Evolutionary conservation across 805 yeast species (phyloP).

Genomic region (Lachancea sp.): DNA sequence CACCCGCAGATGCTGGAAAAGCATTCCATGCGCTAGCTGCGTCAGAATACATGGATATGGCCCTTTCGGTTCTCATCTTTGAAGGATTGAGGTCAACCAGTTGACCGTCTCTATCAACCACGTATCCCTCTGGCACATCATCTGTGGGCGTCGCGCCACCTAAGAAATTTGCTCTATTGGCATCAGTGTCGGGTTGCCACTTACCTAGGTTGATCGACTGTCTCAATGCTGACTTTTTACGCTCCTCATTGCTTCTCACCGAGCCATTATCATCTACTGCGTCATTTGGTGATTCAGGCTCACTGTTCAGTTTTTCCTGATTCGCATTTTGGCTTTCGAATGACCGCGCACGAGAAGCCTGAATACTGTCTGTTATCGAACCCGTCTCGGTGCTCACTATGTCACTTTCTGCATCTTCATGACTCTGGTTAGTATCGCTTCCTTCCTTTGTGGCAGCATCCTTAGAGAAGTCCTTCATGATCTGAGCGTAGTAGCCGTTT

Average conservation of each 20-base stretch:
- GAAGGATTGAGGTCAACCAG: constrained; percentile 29
- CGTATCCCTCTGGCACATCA: constrained; percentile 32
- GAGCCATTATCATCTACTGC: not conserved
- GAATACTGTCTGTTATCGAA: constrained; percentile 2
- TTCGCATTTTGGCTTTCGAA: constrained; percentile 9
- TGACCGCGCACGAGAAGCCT: not conserved
- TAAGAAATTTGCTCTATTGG: constrained; percentile 36
- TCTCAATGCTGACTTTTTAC: constrained; percentile 3
- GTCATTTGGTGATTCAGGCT: constrained; percentile 12
- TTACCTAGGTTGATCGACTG: constrained; percentile 40
- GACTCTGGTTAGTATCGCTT: not conserved
- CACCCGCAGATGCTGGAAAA: constrained; percentile 26
- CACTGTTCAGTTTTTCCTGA: constrained; percentile 1
- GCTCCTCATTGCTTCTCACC: not conserved
- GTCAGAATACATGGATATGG: constrained; percentile 29
- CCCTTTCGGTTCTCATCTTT: constrained; percentile 23
- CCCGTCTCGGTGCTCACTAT: not conserved
- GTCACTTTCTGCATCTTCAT: constrained; percentile 2
- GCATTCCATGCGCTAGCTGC: constrained; percentile 33
- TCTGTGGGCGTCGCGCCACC: constrained; percentile 31
- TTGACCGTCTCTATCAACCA: constrained; percentile 29
- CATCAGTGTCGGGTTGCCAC: constrained; percentile 54
- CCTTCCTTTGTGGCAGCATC: not conserved
- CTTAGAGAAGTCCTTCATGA: constrained; percentile 10
- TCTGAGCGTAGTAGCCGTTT: constrained; percentile 25